These are phyloP conservation scores for Marchantia polymorpha DNA, from an alignment of 225 moss, liverwort and hornwort genomes.

Conservation along the genomic window DNA sequence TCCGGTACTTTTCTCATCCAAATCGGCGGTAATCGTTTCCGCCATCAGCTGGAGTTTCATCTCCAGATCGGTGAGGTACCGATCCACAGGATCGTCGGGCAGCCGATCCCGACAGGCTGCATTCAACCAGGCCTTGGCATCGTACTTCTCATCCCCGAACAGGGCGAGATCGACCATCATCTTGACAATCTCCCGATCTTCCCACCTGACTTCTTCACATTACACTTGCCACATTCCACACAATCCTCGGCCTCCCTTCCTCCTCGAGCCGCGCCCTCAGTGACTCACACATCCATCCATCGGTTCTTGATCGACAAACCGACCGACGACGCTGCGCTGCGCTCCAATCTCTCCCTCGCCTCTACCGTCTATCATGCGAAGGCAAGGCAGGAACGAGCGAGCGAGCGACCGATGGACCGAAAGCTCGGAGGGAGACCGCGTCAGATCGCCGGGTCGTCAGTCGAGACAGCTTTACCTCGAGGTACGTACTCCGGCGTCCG, in stretches of 20 bases:
- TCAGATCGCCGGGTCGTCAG: too few relatives aligned
- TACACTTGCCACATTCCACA: neutral
- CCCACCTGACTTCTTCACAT: neutral
- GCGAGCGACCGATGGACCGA: too few relatives aligned
- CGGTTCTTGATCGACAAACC: neutral
- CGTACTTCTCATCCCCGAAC: conserved; percentile 87
- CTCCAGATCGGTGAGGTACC: conserved; percentile 93
- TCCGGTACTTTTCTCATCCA: conserved; percentile 87
- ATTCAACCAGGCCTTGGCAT: conserved; percentile 92
- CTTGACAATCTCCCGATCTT: conserved; percentile 7
- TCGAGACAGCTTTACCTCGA: too few relatives aligned
- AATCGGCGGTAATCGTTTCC: conserved; percentile 72
- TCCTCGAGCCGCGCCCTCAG: neutral
- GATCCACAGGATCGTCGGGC: conserved; percentile 85
- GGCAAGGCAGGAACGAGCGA: neutral
- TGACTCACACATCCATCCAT: neutral
- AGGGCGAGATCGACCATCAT: conserved; percentile 97
- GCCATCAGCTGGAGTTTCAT: conserved; percentile 99
- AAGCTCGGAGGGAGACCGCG: too few relatives aligned
- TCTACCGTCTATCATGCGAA: neutral
- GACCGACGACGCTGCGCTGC: neutral
- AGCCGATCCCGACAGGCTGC: conserved; percentile 82
- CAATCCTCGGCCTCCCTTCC: neutral
- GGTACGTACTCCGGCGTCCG: too few relatives aligned
- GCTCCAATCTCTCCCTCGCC: neutral